A percentile compares a stretch with the other conserved stretches of the same genome.
Evolutionary conservation across 345 rosid genomes (phyloP).

Genomic region (Microcos paniculata): DNA sequence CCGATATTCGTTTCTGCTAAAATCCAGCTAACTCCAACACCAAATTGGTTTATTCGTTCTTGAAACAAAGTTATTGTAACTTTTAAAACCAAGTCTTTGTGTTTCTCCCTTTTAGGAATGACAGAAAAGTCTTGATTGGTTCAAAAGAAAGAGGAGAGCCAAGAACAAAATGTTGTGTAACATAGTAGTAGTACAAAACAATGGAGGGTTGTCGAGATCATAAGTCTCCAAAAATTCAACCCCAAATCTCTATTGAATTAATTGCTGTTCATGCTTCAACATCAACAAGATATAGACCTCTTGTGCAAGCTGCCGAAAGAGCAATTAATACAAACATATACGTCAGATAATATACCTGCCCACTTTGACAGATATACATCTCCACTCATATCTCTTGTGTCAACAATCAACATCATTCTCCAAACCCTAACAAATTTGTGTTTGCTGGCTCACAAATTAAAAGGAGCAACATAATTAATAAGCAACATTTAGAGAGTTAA

Average conservation of each 20-base stretch:
- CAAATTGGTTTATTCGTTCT: too few species aligned
- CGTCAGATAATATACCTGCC: neutral
- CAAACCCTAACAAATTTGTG: neutral
- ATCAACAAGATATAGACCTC: neutral
- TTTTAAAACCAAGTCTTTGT: too few species aligned
- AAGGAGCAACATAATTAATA: too few species aligned
- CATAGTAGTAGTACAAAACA: too few species aligned
- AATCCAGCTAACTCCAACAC: too few species aligned
- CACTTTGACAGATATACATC: neutral
- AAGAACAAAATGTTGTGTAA: neutral
- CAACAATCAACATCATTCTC: neutral
- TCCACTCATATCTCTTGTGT: neutral
- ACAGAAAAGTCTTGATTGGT: neutral
- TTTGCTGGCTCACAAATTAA: neutral
- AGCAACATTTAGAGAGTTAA: too few species aligned
- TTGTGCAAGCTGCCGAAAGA: neutral
- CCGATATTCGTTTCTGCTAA: too few species aligned
- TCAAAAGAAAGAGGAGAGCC: neutral
- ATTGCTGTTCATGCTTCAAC: neutral
- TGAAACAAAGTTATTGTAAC: too few species aligned
- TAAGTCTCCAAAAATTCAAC: neutral
- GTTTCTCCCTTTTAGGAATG: neutral
- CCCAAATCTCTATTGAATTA: neutral
- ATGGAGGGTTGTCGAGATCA: neutral
- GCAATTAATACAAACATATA: neutral